phyloP scores from a whole-genome alignment of 257 asterid genomes.

The Mentha longifolia region DNA sequence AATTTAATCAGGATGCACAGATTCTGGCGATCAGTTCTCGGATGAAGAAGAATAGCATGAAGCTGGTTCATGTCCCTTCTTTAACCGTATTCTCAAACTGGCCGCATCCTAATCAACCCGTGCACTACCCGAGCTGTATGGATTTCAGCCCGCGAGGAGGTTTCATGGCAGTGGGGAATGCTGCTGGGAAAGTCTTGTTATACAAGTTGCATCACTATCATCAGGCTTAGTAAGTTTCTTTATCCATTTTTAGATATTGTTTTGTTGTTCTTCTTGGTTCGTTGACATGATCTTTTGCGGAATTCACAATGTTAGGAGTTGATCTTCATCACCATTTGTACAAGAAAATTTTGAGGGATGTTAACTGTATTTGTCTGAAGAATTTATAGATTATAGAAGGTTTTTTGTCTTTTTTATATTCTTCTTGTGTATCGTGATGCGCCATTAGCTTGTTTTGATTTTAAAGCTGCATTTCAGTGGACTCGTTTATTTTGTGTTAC shows the following conservation, averaged over 20 bases:
- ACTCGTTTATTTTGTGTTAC: too few species aligned
- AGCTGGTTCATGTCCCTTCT: conserved; percentile 76
- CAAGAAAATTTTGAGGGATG: too few species aligned
- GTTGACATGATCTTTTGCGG: too few species aligned
- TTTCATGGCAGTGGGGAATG: conserved; percentile 84
- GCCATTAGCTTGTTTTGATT: too few species aligned
- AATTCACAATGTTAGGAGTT: too few species aligned
- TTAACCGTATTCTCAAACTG: conserved; percentile 82
- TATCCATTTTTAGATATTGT: neutral
- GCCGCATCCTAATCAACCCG: conserved; percentile 59
- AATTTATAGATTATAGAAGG: too few species aligned
- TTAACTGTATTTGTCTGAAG: too few species aligned
- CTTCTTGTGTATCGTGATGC: too few species aligned
- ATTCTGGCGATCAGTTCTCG: conserved; percentile 81
- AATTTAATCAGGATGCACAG: conserved; percentile 73
- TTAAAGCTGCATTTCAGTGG: too few species aligned
- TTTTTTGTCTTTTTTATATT: too few species aligned
- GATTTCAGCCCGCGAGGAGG: conserved; percentile 97
- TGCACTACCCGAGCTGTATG: conserved; percentile 67
- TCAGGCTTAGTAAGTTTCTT: conserved; percentile 51
- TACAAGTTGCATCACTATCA: conserved; percentile 93
- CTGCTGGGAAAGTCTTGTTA: conserved; percentile 76
- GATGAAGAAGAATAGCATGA: conserved; percentile 82
- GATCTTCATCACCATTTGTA: too few species aligned
- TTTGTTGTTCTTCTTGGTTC: too few species aligned